Percentiles rank a stretch among this genome's conserved stretches.
These are phyloP conservation scores for Neofusicoccum laricinum DNA, from an alignment of 2,329 filamentous ascomycete species.

Conservation along the genomic window DNA sequence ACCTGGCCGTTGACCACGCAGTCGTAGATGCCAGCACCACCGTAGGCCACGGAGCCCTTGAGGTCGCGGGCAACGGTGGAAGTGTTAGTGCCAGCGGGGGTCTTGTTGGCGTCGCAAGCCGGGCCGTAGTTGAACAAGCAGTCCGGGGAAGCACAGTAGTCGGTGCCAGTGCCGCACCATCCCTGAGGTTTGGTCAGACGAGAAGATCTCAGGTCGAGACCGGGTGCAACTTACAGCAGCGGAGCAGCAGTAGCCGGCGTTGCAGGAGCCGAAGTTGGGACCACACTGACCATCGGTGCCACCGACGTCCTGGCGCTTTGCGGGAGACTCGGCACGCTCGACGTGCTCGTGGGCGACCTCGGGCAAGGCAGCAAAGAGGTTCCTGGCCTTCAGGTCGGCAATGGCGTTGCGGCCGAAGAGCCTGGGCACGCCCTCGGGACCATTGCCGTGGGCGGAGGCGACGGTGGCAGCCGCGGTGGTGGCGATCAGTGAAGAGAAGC, in stretches of 20 bases:
- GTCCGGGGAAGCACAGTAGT: conserved; percentile 61
- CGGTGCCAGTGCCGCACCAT: conserved; percentile 54
- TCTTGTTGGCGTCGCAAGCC: conserved; percentile 58
- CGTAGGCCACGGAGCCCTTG: conserved; percentile 55
- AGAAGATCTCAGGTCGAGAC: neutral
- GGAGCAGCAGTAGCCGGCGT: conserved; percentile 34
- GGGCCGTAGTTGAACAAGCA: conserved; percentile 62
- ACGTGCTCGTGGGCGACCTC: conserved; percentile 23
- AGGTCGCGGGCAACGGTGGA: conserved; percentile 51
- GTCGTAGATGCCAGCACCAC: conserved; percentile 55
- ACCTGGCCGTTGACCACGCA: conserved; percentile 57
- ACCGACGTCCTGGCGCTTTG: conserved; percentile 29
- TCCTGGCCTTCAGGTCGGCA: conserved; percentile 31
- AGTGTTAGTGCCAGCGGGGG: conserved; percentile 56
- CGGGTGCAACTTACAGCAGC: conserved; percentile 27
- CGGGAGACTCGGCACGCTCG: conserved; percentile 22
- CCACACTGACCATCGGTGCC: conserved; percentile 32
- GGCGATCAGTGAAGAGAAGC: conserved; percentile 28
- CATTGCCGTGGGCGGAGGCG: conserved; percentile 28
- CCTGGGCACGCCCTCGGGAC: conserved; percentile 28
- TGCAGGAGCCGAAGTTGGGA: conserved; percentile 25
- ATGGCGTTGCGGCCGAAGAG: conserved; percentile 34
- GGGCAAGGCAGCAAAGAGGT: conserved; percentile 26
- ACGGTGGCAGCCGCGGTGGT: conserved; percentile 29
- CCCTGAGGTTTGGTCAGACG: conserved; percentile 20